A percentile compares a stretch with the other conserved stretches of the same genome.
These are phyloP conservation scores for Apiospora aurea DNA, from an alignment of 2,329 filamentous ascomycete species.

Conservation along the genomic window DNA sequence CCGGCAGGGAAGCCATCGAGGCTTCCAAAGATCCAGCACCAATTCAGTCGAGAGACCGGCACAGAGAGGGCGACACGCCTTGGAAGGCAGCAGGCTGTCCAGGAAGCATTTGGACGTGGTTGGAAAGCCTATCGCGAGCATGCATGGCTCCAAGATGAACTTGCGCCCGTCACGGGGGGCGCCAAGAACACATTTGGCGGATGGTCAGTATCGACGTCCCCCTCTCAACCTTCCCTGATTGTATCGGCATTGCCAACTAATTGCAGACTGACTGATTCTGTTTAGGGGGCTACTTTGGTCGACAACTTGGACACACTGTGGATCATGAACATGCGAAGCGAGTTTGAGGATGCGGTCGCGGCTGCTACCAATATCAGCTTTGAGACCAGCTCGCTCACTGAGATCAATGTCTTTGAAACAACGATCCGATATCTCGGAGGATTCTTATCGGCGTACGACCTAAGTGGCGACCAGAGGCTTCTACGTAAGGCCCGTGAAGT, in stretches of 20 bases:
- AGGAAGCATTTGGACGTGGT: slow-evolving; percentile 33
- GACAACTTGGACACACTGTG: slow-evolving; percentile 45
- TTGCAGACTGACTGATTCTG: not conserved
- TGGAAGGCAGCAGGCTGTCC: slow-evolving; percentile 33
- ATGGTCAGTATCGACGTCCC: slow-evolving; percentile 42
- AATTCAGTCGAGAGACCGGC: slow-evolving; percentile 31
- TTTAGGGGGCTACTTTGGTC: slow-evolving; percentile 51
- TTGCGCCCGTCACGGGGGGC: slow-evolving; percentile 48
- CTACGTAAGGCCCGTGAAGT: slow-evolving; percentile 49
- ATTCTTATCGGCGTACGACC: slow-evolving; percentile 45
- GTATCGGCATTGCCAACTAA: not conserved
- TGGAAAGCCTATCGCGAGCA: slow-evolving; percentile 50
- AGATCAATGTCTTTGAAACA: slow-evolving; percentile 47
- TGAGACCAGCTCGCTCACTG: slow-evolving; percentile 38
- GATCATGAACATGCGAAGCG: slow-evolving; percentile 55
- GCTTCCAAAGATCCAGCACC: slow-evolving; percentile 35
- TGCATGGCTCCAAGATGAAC: slow-evolving; percentile 52
- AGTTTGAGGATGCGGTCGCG: slow-evolving; percentile 53
- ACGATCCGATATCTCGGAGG: slow-evolving; percentile 46
- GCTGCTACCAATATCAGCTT: slow-evolving; percentile 53
- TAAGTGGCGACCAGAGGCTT: slow-evolving; percentile 44
- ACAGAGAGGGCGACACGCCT: slow-evolving; percentile 31
- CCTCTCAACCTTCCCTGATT: too few relatives aligned
- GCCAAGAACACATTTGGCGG: slow-evolving; percentile 50
- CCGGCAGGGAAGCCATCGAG: slow-evolving; percentile 33